Evolutionary conservation across 441 rosid species (phyloP).

Genomic region (Brassica hybrid): DNA sequence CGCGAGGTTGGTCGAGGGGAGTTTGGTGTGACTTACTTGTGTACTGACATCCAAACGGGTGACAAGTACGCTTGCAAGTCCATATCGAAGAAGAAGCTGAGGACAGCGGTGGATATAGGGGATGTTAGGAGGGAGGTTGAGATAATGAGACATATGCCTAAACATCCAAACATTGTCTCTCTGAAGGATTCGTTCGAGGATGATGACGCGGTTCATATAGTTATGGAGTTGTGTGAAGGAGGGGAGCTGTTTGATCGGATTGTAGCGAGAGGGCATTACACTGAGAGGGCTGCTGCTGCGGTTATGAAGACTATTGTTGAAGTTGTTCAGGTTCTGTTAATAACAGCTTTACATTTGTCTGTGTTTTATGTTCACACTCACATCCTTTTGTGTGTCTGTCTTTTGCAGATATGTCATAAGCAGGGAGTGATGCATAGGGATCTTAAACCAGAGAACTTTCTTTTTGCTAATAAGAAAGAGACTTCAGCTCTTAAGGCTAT

Average conservation of each 20-base stretch:
- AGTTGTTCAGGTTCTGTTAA: constrained; percentile 94
- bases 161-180: constrained; percentile 76
- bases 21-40: constrained; percentile 87
- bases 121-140: constrained; percentile 97
- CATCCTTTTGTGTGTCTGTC: background rate
- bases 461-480: constrained; percentile 92
- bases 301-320: constrained; percentile 88
- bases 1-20: constrained; percentile 95
- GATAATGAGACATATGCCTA: constrained; percentile 92
- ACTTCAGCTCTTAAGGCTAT: constrained; percentile 75
- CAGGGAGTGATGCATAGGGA: constrained; percentile 97
- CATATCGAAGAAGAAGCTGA: constrained; percentile 91
- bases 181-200: constrained; percentile 84
- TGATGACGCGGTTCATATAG: constrained; percentile 88
- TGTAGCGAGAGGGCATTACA: constrained; percentile 92
- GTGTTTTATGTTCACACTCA: constrained; percentile 4
- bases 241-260: constrained; percentile 97
- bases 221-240: constrained; percentile 97
- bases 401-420: constrained; percentile 79
- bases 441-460: constrained; percentile 97
- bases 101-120: constrained; percentile 92
- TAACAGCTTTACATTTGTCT: background rate
- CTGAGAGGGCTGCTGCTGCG: constrained; percentile 89
- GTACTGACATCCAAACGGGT: constrained; percentile 61
- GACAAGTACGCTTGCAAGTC: constrained; percentile 86